Evolutionary conservation across 805 yeast species (phyloP).

Genomic region (Candida chauliodis): DNA sequence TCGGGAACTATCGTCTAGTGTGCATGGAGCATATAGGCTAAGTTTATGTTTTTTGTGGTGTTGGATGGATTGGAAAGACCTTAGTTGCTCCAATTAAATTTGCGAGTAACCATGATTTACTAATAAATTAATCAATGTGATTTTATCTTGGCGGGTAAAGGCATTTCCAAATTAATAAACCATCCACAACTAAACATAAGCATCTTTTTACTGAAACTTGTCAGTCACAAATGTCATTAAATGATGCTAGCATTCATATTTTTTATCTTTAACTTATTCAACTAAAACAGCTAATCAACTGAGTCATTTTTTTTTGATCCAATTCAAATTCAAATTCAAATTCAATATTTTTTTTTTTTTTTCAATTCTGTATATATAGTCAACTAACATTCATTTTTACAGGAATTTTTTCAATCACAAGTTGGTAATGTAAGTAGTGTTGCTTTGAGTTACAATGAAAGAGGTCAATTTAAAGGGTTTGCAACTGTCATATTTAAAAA

Average conservation of each 20-base stretch:
- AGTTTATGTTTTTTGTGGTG: neutral
- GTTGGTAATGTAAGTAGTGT: slow-evolving; percentile 80
- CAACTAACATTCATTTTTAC: slow-evolving; percentile 10
- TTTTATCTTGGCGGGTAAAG: slow-evolving; percentile 6
- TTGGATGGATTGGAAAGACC: no score
- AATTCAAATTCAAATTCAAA: no score
- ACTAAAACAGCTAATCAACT: slow-evolving; percentile 1
- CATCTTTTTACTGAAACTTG: no score
- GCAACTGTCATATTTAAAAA: slow-evolving; percentile 80
- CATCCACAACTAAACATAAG: neutral
- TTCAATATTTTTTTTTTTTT: slow-evolving; percentile 5
- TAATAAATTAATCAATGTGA: no score
- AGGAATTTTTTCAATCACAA: slow-evolving; percentile 87
- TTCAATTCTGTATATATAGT: slow-evolving; percentile 2
- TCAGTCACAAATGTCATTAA: no score
- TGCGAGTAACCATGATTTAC: slow-evolving; percentile 7
- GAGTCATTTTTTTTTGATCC: neutral
- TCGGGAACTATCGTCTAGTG: slow-evolving; percentile 1
- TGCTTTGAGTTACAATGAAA: slow-evolving; percentile 74
- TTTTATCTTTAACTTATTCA: slow-evolving; percentile 2
- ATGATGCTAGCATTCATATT: neutral
- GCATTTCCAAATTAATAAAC: neutral
- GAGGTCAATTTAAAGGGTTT: slow-evolving; percentile 87
- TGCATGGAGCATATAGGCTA: slow-evolving; percentile 6
- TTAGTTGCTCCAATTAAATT: slow-evolving; percentile 9